Evolutionary conservation across 768 basidiomycete genomes (phyloP), one percentile per base, ranked within the genome.

Genomic region (Tylopilus sp.): DNA sequence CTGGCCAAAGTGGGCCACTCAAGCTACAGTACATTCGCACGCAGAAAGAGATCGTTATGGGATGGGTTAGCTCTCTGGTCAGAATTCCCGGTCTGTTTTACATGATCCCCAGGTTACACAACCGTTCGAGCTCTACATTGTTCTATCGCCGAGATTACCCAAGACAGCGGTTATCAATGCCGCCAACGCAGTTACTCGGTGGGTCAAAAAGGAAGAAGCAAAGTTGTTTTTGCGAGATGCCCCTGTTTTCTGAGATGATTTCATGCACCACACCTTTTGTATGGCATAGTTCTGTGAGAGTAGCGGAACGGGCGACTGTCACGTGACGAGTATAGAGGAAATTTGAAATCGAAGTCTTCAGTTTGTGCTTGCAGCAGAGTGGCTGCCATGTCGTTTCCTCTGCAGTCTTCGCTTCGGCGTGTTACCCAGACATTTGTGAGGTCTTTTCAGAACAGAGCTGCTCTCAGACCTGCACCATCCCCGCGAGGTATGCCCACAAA

Each of bases 21-120:
- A 95, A 94, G 70, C 71, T 98, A 55, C 88, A 96, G 56, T 97
- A 90, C 64, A 76, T 96, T 13, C 82, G 84, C 9, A 93, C 92
- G 0, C 85, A 89, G 50, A 82, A 84, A 41, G 97, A 98, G 73
- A 85, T 86, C 50, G 84, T 96, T 25, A 82, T 98, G 76, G 96
- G 92, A 41, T 98, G 97, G 96, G 95, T 98, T 66, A 52, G 88
- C 68, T 21, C 37, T 53, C 45, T 5, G 2, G 13, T 44, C 41
- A 17, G 16, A 13, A 2, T 11, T 12, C 21, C 14, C 17, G 30
- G 31, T 17, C 26, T 40, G 12, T 12, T 40, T 33, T 45, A 60
- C 29, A 3, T 24, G 12, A 6, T 24, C 43, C 13, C 28, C 63
- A 98, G 95, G 87, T 95, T 53, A 97, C 95, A 0, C 89, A 93